Evolutionary conservation across 306 rosid genomes (phyloP), one percentile per base, ranked within the genome.

Genomic region (Glycyrrhiza uralensis): DNA sequence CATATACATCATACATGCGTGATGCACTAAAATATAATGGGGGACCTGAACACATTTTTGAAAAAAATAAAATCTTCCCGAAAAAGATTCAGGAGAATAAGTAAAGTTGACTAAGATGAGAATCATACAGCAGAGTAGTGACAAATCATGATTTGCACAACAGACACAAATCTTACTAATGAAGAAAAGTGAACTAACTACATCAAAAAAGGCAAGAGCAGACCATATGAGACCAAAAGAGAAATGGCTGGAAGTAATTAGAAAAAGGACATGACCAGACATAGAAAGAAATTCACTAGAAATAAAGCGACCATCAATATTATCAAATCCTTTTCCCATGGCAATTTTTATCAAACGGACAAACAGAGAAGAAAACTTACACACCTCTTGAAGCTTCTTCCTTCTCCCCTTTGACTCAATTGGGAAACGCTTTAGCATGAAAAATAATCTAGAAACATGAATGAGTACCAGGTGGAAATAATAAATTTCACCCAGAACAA

Each of bases 331-430:
- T 65, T 71, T 44, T 44, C 23, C 17, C 42, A 20, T 1, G 6
- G 7, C 42, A 38, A 67, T 29, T 26, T 78, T 38, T 66, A 42
- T 45, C 59, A 57, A 49, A 55, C 38, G 71, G 71, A 68, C 36
- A 6, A 59, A 55, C 22, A 47, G 6, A 30, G 73, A 72, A 71
- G 6, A 22, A 38, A 59, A 32, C 84, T 71, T 65, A 56, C 76
- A 57, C 75, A 92, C 97, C 97, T 92, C 97, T 44, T 92, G 84
- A 79, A 92, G 96, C 73, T 92, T 92, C 90, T 92, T 92, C 74
- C 97, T 79, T 78, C 97, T 89, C 76, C 97, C 97, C 76, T 92
- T 92, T 9, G 97, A 92, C 84, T 92, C 97, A 71, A 92, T 92
- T 38, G 96, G 97, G 76, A 92, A 92, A 62, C 90, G 93, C 67